Base-by-base conservation (phyloP, 805 yeast genomes). In the Brettanomyces bruxellensis region DNA sequence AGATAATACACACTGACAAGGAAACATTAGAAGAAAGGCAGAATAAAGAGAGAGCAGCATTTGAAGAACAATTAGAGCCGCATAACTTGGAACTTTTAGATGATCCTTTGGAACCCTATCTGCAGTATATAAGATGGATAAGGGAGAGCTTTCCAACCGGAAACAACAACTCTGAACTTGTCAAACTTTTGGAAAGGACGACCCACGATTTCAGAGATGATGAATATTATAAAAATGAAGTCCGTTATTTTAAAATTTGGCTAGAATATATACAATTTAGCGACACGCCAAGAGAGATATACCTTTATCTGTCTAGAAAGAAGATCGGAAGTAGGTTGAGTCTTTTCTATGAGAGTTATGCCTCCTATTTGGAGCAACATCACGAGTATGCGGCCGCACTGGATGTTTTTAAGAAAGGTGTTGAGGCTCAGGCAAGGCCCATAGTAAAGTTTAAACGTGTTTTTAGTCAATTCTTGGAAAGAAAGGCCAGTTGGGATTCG, bases 231-330 rank as follows among this genome's bases (percentile, higher is more conserved):
- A 81, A 79, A 49, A 83, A 90, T 59, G 97, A 91, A 59, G 79
- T 91, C 1, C 66, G 97, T 42, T 89, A 85, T 57, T 62, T 91
- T 43, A 75, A 72, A 50, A 72, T 89, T 2, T 91, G 99, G 97
- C 62, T 90, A 37, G 80, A 79, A 53, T 89, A 87, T 60, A 78
- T 85, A 7, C 75, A 72, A 24, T 80, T 74, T 56, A 74, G 84
- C 1, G 86, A 82, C 49, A 73, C 82, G 13, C 89, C 90, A 0
- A 67, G 78, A 38, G 90, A 83, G 45, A 70, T 86, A 2, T 89
- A 83, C 60, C 70, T 76, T 5, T 88, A 82, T 57, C 68, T 91
- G 63, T 77, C 81, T 39, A 76, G 81, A 49, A 80, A 83, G 51
- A 78, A 73, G 42, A 86, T 91, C 34, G 98, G 96, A 1, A 59